Conservation (phyloP, 805 yeast species). For the Huiozyma sinensis region DNA sequence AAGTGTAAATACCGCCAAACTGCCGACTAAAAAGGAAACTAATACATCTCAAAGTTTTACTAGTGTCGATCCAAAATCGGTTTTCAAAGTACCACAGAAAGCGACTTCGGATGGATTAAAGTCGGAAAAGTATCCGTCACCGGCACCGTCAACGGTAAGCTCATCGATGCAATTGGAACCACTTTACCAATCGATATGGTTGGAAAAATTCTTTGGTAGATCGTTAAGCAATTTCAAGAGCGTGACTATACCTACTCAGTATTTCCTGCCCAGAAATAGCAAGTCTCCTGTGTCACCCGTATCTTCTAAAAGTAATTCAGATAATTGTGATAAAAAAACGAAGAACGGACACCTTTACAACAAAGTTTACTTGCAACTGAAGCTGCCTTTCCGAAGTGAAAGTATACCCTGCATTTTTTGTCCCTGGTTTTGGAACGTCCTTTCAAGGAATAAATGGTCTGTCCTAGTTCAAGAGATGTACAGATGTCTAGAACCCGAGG, state of each 20-base stretch:
- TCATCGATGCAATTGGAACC: constrained; percentile 1
- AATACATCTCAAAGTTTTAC: neutral
- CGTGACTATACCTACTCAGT: constrained; percentile 18
- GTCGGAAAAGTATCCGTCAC: neutral
- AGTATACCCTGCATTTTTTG: constrained; percentile 20
- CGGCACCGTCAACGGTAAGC: constrained; percentile 1
- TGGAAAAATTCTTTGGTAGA: constrained; percentile 18
- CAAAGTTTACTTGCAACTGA: constrained; percentile 15
- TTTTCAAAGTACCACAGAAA: neutral
- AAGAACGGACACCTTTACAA: constrained; percentile 8
- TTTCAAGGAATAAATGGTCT: constrained; percentile 22
- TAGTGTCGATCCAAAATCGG: neutral
- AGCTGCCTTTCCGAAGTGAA: constrained; percentile 19
- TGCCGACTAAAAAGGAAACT: neutral
- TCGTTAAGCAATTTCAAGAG: constrained; percentile 18
- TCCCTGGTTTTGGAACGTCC: constrained; percentile 21
- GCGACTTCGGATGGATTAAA: neutral
- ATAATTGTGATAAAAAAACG: neutral
- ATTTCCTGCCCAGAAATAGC: constrained; percentile 5
- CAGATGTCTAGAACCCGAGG: constrained; percentile 23
- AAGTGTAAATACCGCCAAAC: neutral
- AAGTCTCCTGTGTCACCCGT: neutral
- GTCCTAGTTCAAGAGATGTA: constrained; percentile 18
- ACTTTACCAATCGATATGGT: constrained; percentile 14
- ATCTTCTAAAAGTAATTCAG: neutral